Evolutionary conservation across 2,329 filamentous ascomycete species (phyloP).

Genomic region (Westerdykella ornata): DNA sequence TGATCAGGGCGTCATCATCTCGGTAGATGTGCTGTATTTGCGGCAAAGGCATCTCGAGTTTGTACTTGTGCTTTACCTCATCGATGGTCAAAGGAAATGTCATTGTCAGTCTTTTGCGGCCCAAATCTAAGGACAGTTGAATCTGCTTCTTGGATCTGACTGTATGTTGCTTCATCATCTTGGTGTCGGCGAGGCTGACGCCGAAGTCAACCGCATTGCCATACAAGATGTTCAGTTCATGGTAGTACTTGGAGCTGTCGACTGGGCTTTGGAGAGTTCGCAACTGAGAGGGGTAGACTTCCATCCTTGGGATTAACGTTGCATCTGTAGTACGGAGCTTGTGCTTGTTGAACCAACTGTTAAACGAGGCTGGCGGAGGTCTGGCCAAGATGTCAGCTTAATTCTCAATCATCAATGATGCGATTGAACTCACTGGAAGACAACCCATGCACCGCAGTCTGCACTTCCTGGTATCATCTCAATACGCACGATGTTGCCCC

Average conservation of each 20-base stretch:
- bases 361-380: constrained; percentile 7
- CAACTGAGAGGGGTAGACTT: constrained; percentile 1
- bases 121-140: constrained; percentile 40
- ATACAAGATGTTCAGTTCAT: constrained; percentile 20
- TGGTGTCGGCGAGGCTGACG: constrained; percentile 46
- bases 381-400: constrained; percentile 6
- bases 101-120: constrained; percentile 40
- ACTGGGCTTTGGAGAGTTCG: constrained; percentile 18
- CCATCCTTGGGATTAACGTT: constrained; percentile 3
- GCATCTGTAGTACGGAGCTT: no score
- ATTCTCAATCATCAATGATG: background rate
- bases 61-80: constrained; percentile 23
- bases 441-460: constrained; percentile 16
- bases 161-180: constrained; percentile 56
- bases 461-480: constrained; percentile 14
- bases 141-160: constrained; percentile 24
- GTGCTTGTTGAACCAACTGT: no score
- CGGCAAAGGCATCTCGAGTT: constrained; percentile 42
- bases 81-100: constrained; percentile 37
- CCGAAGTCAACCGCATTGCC: constrained; percentile 56
- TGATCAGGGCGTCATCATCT: constrained; percentile 21
- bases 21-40: constrained; percentile 40
- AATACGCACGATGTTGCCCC: constrained; percentile 26
- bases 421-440: constrained; percentile 16
- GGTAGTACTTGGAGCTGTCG: constrained; percentile 17